Conservation (phyloP, 148 eudicot species). For the Drosera capensis region DNA sequence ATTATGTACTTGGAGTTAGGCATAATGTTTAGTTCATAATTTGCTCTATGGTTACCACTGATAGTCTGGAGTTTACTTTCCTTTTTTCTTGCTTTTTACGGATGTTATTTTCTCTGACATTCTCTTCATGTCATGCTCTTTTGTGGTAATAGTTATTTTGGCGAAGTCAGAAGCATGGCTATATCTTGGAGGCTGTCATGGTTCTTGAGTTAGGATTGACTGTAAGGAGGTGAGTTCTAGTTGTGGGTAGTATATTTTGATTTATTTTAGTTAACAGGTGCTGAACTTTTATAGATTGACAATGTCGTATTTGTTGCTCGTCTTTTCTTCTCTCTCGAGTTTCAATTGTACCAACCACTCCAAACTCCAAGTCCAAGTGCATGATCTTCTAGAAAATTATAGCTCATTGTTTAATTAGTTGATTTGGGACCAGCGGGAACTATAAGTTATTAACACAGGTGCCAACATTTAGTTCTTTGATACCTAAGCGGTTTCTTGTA, state of each 20-base stretch:
- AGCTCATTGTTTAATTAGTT: neutral
- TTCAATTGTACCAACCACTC: too few relatives aligned
- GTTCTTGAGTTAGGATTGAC: slow-evolving; percentile 73
- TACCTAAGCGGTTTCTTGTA: slow-evolving; percentile 4
- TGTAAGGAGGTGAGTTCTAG: slow-evolving; percentile 51
- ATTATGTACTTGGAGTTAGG: too few relatives aligned
- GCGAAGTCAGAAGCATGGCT: slow-evolving; percentile 64
- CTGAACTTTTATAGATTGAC: too few relatives aligned
- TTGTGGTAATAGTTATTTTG: slow-evolving; percentile 50
- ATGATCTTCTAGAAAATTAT: too few relatives aligned
- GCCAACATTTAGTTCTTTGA: neutral
- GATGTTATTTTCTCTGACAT: neutral
- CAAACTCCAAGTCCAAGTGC: too few relatives aligned
- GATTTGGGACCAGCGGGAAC: too few relatives aligned
- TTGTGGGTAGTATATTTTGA: neutral
- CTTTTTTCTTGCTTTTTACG: neutral
- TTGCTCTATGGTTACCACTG: neutral
- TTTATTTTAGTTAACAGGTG: too few relatives aligned
- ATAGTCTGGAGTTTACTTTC: neutral
- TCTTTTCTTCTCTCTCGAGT: too few relatives aligned
- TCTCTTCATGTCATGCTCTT: too few relatives aligned
- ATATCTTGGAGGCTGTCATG: slow-evolving; percentile 80
- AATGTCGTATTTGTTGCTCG: neutral
- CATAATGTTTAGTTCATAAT: neutral
- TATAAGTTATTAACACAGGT: too few relatives aligned